These are phyloP conservation scores for Blastocystis sp. DNA, from an alignment of 352 stramenopile species.

Conservation along the genomic window DNA sequence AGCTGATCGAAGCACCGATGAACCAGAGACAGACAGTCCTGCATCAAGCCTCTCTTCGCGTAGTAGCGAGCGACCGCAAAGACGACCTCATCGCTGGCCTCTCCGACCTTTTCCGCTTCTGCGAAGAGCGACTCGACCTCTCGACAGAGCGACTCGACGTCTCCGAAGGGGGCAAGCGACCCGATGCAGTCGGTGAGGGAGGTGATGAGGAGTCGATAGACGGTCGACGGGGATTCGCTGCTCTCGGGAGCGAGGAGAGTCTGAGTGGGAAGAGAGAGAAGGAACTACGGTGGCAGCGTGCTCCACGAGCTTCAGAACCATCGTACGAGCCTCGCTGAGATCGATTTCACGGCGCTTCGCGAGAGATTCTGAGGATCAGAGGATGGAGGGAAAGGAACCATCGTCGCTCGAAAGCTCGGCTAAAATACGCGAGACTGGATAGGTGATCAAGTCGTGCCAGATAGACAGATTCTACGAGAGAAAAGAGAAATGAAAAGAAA, in stretches of 20 bases:
- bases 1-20: neutral
- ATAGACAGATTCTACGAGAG: neutral
- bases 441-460: neutral
- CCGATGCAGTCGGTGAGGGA: neutral
- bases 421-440: conserved; percentile 7
- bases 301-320: neutral
- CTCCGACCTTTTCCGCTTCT: neutral
- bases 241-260: neutral
- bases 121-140: neutral
- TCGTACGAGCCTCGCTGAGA: neutral
- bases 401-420: neutral
- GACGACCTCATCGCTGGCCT: neutral
- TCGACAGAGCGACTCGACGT: neutral
- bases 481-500: neutral
- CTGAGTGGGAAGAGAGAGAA: neutral
- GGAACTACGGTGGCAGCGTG: neutral
- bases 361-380: neutral
- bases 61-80: neutral
- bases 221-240: neutral
- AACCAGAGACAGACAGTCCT: neutral
- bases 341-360: neutral
- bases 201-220: neutral
- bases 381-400: neutral
- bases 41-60: neutral
- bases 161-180: neutral